A percentile compares a stretch with the other conserved stretches of the same genome.
Conservation (phyloP, 2,329 filamentous ascomycete genomes). For the Xylariaceae sp. region DNA sequence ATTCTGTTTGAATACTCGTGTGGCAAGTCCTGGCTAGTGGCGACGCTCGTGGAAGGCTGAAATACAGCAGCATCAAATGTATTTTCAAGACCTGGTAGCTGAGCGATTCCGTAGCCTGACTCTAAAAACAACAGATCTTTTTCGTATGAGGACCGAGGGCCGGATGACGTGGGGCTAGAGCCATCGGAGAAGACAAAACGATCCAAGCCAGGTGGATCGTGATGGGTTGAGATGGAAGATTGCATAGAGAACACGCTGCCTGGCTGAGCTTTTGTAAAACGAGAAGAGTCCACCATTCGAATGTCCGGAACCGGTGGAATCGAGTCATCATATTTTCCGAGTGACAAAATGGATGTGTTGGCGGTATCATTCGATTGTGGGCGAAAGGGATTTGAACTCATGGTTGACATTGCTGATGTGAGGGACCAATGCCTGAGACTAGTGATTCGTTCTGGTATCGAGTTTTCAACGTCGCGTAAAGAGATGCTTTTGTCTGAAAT, state of each 20-base stretch:
- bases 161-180: constrained; percentile 18
- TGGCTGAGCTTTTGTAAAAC: not conserved
- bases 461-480: constrained; percentile 36
- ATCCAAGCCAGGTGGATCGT: constrained; percentile 20
- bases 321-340: constrained; percentile 13
- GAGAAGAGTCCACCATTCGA: constrained; percentile 1
- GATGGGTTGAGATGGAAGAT: constrained; percentile 1
- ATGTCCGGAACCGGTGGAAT: constrained; percentile 16
- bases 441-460: constrained; percentile 36
- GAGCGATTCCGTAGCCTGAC: constrained; percentile 21
- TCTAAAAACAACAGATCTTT: constrained; percentile 28
- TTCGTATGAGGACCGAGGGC: constrained; percentile 23
- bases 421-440: constrained; percentile 41
- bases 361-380: constrained; percentile 44
- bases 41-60: not conserved
- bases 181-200: constrained; percentile 24
- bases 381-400: constrained; percentile 40
- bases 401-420: constrained; percentile 41
- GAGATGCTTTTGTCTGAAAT: constrained; percentile 23
- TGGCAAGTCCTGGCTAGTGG: not conserved
- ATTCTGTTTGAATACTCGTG: constrained; percentile 2
- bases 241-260: constrained; percentile 5
- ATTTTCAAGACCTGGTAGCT: constrained; percentile 26
- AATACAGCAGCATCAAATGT: constrained; percentile 17
- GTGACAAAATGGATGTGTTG: constrained; percentile 44